Base-by-base conservation (phyloP, 1,284 basidiomycete species). In the Ustilago shanxiensis region DNA sequence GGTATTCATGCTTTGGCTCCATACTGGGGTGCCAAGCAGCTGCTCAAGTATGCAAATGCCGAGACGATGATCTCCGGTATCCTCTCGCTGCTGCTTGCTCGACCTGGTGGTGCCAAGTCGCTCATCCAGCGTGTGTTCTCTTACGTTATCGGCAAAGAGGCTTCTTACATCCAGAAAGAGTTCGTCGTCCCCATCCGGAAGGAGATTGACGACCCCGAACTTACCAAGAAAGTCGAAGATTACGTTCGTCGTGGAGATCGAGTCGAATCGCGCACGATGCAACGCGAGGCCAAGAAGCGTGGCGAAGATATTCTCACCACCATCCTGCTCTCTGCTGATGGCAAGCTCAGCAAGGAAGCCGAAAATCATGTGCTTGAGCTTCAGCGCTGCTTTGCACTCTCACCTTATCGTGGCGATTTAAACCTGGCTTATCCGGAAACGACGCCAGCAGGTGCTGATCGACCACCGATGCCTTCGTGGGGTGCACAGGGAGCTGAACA, bases 21-120 rank as follows among this genome's bases (percentile, higher is more conserved):
- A 2, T 85, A 85, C 75, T 85, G 84, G 84, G 81, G 82, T 13
- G 84, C 83, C 41, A 81, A 83, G 60, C 83, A 85, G 73, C 73
- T 84, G 41, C 81, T 85, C 45, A 77, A 79, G 59, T 74, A 79
- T 20, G 80, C 83, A 33, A 86, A 85, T 49, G 83, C 83, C 31
- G 75, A 83, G 70, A 77, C 68, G 14, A 81, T 86, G 81, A 81
- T 86, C 41, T 77, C 80, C 10, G 78, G 78, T 20, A 77, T 86
- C 22, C 71, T 86, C 20, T 72, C 73, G 37, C 68, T 86, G 26
- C 64, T 86, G 35, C 69, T 86, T n/a, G 83, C 83, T 16, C 67
- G 82, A 39, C 84, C 83, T 1, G 80, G 77, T n/a, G 84, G 84
- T 18, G 71, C 79, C 60, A 84, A 85, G 58, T 85, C 83, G 60